Evolutionary conservation across 2,329 filamentous ascomycete genomes (phyloP).

Genomic region (Coniosporium tulheliwenetii): DNA sequence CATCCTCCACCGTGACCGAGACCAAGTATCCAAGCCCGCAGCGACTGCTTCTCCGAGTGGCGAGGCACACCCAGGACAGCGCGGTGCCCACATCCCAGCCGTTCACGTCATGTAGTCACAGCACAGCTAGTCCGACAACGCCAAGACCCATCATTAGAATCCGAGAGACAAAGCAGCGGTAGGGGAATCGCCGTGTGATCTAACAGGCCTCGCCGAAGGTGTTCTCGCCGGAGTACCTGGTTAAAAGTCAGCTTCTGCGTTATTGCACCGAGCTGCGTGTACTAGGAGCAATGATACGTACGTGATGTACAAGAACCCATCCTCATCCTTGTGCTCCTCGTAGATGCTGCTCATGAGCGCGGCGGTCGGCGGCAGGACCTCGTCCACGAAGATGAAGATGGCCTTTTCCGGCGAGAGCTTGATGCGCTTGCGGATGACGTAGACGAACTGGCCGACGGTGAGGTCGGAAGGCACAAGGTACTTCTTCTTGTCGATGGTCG

Average conservation of each 20-base stretch:
- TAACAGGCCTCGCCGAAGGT: conserved; percentile 56
- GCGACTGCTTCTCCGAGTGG: neutral
- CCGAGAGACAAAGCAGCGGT: neutral
- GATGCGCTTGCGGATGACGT: conserved; percentile 99
- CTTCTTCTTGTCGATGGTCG: conserved; percentile 99
- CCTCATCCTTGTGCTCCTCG: conserved; percentile 87
- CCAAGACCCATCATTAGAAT: neutral
- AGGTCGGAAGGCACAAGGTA: conserved; percentile 95
- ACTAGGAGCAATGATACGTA: conserved; percentile 26
- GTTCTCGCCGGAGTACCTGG: conserved; percentile 91
- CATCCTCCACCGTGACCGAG: no score
- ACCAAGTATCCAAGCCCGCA: neutral
- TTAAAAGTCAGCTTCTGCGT: conserved; percentile 7
- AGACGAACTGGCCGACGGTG: conserved; percentile 98
- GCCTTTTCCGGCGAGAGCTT: conserved; percentile 99
- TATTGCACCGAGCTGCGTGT: neutral
- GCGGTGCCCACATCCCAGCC: neutral
- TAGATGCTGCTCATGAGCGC: conserved; percentile 99
- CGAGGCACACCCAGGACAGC: neutral
- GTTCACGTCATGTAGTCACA: neutral
- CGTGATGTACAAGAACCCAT: conserved; percentile 96
- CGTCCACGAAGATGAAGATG: conserved; percentile 99
- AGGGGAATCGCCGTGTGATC: neutral
- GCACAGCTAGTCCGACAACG: neutral
- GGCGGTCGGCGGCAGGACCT: conserved; percentile 89